Conservation (phyloP, 306 rosid genomes). For the Astragalus glycyphyllos region DNA sequence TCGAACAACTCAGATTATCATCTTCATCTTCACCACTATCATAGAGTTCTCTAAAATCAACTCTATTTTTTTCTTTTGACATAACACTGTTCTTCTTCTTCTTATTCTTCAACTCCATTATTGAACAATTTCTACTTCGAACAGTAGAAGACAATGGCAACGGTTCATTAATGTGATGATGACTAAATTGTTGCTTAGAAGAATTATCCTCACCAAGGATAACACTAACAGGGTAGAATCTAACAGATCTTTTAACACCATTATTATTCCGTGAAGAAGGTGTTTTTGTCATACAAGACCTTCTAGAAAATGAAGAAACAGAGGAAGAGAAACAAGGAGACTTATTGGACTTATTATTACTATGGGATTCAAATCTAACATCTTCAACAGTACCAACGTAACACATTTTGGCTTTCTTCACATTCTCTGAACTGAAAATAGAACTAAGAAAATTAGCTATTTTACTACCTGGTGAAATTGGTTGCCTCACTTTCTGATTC, state of each 20-base stretch:
- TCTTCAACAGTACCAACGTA: conserved; percentile 76
- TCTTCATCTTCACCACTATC: conserved; percentile 38
- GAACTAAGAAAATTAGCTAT: conserved; percentile 67
- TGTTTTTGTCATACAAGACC: conserved; percentile 70
- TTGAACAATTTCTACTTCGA: conserved; percentile 42
- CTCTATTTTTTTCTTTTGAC: conserved; percentile 29
- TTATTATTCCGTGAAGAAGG: conserved; percentile 19
- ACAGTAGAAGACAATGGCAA: conserved; percentile 10
- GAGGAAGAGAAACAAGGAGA: conserved; percentile 55
- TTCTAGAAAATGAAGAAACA: conserved; percentile 54
- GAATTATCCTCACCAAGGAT: conserved; percentile 59
- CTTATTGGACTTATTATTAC: conserved; percentile 41
- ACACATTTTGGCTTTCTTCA: conserved; percentile 82
- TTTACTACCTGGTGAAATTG: conserved; percentile 70
- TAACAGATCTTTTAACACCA: conserved; percentile 59
- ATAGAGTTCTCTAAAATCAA: conserved; percentile 39
- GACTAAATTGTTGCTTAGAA: conserved; percentile 22
- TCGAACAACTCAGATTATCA: conserved; percentile 65
- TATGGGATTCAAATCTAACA: conserved; percentile 45
- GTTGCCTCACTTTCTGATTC: conserved; percentile 72
- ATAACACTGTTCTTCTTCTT: conserved; percentile 32
- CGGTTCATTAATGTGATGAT: background rate
- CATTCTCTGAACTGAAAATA: conserved; percentile 69
- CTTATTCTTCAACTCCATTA: conserved; percentile 31
- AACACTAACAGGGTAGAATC: conserved; percentile 64